phyloP scores from a whole-genome alignment of 2,329 filamentous ascomycete species.

The Aspergillus ruber region DNA sequence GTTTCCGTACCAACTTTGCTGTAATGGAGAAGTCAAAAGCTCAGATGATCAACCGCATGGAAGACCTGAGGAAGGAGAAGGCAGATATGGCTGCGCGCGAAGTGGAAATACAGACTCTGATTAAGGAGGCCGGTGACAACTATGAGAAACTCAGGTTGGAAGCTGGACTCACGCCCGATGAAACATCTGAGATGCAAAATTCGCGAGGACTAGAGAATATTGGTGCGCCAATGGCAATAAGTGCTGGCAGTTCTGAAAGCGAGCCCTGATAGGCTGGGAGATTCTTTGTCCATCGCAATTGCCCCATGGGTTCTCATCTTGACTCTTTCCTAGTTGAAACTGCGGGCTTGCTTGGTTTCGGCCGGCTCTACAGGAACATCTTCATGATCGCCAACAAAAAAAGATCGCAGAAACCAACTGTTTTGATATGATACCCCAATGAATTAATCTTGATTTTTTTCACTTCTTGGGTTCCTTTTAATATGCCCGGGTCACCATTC shows the following conservation, averaged over 20 bases:
- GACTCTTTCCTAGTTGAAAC: constrained; percentile 7
- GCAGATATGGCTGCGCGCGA: constrained; percentile 63
- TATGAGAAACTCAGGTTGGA: constrained; percentile 54
- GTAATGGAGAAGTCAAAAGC: constrained; percentile 59
- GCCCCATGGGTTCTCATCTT: not conserved
- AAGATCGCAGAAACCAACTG: not conserved
- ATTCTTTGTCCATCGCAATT: not conserved
- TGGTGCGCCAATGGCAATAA: constrained; percentile 24
- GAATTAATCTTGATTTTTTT: constrained; percentile 3
- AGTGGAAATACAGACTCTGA: constrained; percentile 68
- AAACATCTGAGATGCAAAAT: constrained; percentile 21
- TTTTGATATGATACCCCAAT: constrained; percentile 9
- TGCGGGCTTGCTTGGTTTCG: not conserved
- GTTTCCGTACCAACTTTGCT: constrained; percentile 56
- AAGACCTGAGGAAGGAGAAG: constrained; percentile 63
- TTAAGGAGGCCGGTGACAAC: constrained; percentile 72
- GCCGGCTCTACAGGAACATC: too few relatives aligned
- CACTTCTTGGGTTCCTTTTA: constrained; percentile 15
- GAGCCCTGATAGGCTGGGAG: constrained; percentile 14
- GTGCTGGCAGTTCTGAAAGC: constrained; percentile 19
- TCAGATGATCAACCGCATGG: constrained; percentile 56
- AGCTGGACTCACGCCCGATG: constrained; percentile 26
- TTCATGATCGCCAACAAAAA: not conserved
- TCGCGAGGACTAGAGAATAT: constrained; percentile 34
- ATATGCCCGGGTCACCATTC: constrained; percentile 23